These are phyloP conservation scores for Neurospora sublineolata DNA, from an alignment of 495 filamentous ascomycete species.

Conservation along the genomic window DNA sequence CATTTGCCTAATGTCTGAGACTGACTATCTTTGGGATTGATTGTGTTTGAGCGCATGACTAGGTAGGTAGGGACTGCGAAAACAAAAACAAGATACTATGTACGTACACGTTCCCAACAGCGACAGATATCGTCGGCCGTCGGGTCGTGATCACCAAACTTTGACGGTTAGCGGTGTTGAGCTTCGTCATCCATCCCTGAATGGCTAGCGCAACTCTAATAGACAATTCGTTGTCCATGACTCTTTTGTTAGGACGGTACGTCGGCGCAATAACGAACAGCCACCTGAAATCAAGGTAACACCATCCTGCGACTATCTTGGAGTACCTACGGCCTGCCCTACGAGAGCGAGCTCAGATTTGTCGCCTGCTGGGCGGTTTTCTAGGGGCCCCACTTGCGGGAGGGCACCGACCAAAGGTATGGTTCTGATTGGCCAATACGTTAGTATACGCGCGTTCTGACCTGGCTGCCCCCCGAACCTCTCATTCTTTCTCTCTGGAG, in stretches of 20 bases:
- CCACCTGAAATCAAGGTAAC: neutral
- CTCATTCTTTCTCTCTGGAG: neutral
- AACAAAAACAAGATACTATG: neutral
- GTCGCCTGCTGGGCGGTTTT: neutral
- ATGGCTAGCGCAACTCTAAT: neutral
- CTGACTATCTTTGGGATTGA: neutral
- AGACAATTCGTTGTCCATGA: neutral
- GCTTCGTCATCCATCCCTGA: neutral
- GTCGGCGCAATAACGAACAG: fast-evolving
- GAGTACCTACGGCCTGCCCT: neutral
- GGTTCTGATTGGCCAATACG: neutral
- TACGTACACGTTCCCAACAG: neutral
- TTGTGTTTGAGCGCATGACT: neutral
- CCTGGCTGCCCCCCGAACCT: neutral
- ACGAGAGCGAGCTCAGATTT: neutral
- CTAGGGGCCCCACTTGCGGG: neutral
- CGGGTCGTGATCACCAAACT: neutral
- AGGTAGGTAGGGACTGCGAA: neutral
- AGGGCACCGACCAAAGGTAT: neutral
- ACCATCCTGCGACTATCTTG: neutral
- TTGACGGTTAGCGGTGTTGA: neutral
- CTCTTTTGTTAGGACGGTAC: neutral
- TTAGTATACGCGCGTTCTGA: neutral
- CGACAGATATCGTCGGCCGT: neutral
- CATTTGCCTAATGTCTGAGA: neutral